Percentiles rank a stretch among this genome's conserved stretches.
phyloP scores from a whole-genome alignment of 371 early-diverging fungal genomes.

The Furculomyces boomerangus region DNA sequence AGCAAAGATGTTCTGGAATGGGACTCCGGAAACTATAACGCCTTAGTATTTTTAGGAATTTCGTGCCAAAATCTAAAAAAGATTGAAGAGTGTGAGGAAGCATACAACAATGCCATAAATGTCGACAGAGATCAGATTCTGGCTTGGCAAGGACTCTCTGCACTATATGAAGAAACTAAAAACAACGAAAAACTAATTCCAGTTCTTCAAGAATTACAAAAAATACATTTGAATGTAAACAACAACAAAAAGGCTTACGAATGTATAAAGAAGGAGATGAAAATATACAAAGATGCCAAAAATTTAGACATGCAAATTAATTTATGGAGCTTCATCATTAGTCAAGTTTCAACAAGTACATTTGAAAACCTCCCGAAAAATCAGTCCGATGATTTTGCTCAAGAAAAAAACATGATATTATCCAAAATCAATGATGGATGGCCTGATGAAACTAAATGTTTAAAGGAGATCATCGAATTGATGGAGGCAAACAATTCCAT shows the following conservation, averaged over 20 bases:
- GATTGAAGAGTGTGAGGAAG: constrained; percentile 38
- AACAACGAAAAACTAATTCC: constrained; percentile 4
- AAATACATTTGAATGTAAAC: constrained; percentile 6
- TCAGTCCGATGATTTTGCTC: constrained; percentile 25
- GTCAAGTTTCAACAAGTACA: too few species aligned
- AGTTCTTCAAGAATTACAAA: constrained; percentile 12
- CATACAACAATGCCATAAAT: constrained; percentile 48
- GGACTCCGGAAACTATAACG: constrained; percentile 64
- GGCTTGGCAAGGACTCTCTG: constrained; percentile 54
- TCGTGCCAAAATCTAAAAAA: constrained; percentile 48
- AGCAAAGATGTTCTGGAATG: constrained; percentile 48
- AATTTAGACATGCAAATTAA: constrained; percentile 25
- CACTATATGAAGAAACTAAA: constrained; percentile 10
- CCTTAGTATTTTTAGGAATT: constrained; percentile 60
- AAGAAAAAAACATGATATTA: constrained; percentile 23
- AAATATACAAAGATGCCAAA: constrained; percentile 22
- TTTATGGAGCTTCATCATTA: constrained; percentile 30
- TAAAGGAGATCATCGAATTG: constrained; percentile 30
- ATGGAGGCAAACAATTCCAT: constrained; percentile 37
- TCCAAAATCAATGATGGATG: constrained; percentile 22
- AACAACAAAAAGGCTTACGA: constrained; percentile 36
- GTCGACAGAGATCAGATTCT: constrained; percentile 35
- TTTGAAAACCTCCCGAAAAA: too few species aligned
- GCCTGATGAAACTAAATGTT: constrained; percentile 20
- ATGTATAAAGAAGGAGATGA: constrained; percentile 32